Percentiles rank a stretch among this genome's conserved stretches.
These are phyloP conservation scores for Geotrichum bryndzae DNA, from an alignment of 1,139 yeast genomes.

Conservation along the genomic window DNA sequence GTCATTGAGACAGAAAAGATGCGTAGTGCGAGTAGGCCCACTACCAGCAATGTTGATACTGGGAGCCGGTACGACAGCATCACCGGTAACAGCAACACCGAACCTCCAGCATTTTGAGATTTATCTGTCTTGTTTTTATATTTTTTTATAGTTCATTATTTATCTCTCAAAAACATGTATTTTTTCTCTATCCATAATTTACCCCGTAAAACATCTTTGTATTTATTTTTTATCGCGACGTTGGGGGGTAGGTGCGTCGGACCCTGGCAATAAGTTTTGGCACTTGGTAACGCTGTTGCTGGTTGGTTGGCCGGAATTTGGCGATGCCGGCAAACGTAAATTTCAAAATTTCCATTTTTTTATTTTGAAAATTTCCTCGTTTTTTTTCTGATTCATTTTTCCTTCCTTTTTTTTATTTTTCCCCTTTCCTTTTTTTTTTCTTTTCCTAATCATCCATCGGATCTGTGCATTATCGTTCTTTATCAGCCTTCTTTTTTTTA, in stretches of 20 bases:
- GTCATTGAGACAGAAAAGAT: conserved; percentile 58
- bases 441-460: background rate
- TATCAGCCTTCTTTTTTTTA: background rate
- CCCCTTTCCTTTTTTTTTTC: background rate
- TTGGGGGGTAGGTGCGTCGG: background rate
- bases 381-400: background rate
- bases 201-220: too few relatives aligned
- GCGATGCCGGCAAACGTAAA: background rate
- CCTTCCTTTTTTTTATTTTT: background rate
- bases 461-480: background rate
- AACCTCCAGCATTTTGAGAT: background rate
- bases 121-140: background rate
- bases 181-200: too few relatives aligned
- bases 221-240: too few relatives aligned
- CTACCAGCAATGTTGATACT: background rate
- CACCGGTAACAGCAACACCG: background rate
- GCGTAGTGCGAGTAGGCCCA: conserved; percentile 4
- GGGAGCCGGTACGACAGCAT: background rate
- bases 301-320: background rate
- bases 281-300: background rate
- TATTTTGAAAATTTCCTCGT: background rate
- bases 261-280: background rate
- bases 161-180: background rate
- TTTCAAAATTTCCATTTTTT: background rate
- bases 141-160: background rate